Conservation (phyloP, 2,329 filamentous ascomycete species). For the Pseudofabraea citricarpa region DNA sequence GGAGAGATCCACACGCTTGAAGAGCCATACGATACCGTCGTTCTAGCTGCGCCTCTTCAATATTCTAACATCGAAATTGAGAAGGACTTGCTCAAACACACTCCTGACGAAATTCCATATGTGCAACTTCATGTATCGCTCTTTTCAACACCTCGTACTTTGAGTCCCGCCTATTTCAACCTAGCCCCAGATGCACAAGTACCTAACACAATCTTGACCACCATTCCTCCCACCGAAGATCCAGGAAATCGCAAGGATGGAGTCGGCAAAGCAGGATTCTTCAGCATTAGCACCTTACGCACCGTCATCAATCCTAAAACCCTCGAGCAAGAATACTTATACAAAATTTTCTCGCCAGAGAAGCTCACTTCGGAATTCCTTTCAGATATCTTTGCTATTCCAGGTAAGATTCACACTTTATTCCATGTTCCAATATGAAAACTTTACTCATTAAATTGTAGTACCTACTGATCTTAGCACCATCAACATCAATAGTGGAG, state of each 20-base stretch:
- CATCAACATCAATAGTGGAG: slow-evolving; percentile 22
- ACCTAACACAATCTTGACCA: slow-evolving; percentile 78
- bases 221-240: slow-evolving; percentile 56
- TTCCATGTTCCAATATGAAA: slow-evolving; percentile 22
- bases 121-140: slow-evolving; percentile 84
- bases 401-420: slow-evolving; percentile 9
- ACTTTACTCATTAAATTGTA: too few relatives aligned
- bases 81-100: slow-evolving; percentile 60
- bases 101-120: slow-evolving; percentile 79
- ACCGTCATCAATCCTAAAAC: slow-evolving; percentile 57
- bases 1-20: slow-evolving; percentile 9
- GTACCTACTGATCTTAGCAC: slow-evolving; percentile 20
- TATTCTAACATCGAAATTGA: slow-evolving; percentile 65
- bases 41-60: slow-evolving; percentile 81
- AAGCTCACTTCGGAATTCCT: slow-evolving; percentile 49
- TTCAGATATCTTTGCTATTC: slow-evolving; percentile 42
- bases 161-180: slow-evolving; percentile 71
- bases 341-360: slow-evolving; percentile 61
- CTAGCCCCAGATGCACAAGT: slow-evolving; percentile 51
- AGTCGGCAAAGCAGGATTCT: slow-evolving; percentile 74
- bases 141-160: slow-evolving; percentile 70
- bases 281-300: slow-evolving; percentile 73
- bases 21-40: slow-evolving; percentile 65
- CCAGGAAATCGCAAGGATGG: slow-evolving; percentile 43
- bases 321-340: slow-evolving; percentile 48